These are phyloP conservation scores for Paramecium pentaurelia DNA, from an alignment of 73 alveolate species.

Conservation along the genomic window DNA sequence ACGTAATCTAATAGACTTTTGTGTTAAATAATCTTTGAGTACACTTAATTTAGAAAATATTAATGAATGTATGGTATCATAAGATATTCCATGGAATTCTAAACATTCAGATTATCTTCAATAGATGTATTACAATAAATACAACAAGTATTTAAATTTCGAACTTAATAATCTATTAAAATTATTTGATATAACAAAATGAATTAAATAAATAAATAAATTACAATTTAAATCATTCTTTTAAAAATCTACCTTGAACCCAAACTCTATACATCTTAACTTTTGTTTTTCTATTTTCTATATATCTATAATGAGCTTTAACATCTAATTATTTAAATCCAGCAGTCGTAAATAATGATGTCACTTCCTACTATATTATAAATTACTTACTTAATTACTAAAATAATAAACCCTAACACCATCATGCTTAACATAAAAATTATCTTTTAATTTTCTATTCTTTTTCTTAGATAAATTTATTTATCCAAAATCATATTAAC, in stretches of 20 bases:
- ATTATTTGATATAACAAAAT: not conserved
- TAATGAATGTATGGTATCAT: not conserved
- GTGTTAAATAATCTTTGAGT: not conserved
- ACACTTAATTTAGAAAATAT: not conserved
- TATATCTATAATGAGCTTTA: constrained; percentile 84
- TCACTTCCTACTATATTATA: constrained; percentile 61
- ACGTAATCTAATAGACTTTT: not conserved
- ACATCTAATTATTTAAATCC: constrained; percentile 81
- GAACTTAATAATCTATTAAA: not conserved
- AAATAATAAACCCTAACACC: constrained; percentile 89
- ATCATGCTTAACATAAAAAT: constrained; percentile 89
- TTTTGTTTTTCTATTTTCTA: constrained; percentile 90
- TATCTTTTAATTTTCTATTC: constrained; percentile 82
- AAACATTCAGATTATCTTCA: constrained; percentile 1
- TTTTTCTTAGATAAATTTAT: constrained; percentile 82
- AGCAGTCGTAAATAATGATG: constrained; percentile 71
- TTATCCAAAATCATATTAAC: constrained; percentile 92
- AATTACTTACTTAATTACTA: constrained; percentile 58
- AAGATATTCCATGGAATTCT: not conserved
- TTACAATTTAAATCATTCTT: not conserved
- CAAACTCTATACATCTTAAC: constrained; percentile 87
- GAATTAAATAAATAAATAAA: not conserved
- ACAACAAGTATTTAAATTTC: not conserved
- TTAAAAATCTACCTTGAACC: constrained; percentile 50
- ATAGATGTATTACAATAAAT: not conserved